These are phyloP conservation scores for Aspergillus melleus DNA, from an alignment of 2,329 filamentous ascomycete species.

Conservation along the genomic window DNA sequence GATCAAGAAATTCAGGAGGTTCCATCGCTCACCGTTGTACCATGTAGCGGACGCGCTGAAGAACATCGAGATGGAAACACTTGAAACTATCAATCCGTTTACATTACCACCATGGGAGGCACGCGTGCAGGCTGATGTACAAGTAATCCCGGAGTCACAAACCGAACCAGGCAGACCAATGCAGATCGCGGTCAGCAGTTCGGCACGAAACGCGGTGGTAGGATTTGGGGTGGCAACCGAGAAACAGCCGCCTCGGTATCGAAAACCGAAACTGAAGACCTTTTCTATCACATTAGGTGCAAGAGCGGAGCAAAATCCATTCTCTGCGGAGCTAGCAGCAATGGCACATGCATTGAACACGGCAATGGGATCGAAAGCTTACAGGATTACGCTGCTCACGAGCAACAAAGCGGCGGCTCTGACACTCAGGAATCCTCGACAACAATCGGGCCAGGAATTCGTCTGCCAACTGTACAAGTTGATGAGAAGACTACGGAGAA, in stretches of 20 bases:
- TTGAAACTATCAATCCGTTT: too few species aligned
- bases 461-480: slow-evolving; percentile 23
- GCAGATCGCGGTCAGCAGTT: too few species aligned
- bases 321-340: slow-evolving; percentile 24
- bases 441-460: slow-evolving; percentile 23
- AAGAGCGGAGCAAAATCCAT: slow-evolving; percentile 25
- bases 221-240: slow-evolving; percentile 25
- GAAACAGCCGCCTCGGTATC: slow-evolving; percentile 29
- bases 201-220: slow-evolving; percentile 17
- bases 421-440: slow-evolving; percentile 20
- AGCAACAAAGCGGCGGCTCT: slow-evolving; percentile 27
- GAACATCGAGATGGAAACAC: too few species aligned
- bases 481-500: slow-evolving; percentile 20
- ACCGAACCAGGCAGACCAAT: too few species aligned
- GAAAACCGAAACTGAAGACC: slow-evolving; percentile 20
- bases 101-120: too few species aligned
- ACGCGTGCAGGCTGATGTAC: too few species aligned
- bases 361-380: slow-evolving; percentile 18
- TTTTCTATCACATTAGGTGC: slow-evolving; percentile 18
- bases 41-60: too few species aligned
- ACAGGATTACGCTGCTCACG: slow-evolving; percentile 20
- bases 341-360: slow-evolving; percentile 22
- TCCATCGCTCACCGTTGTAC: too few species aligned
- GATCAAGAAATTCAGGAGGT: too few species aligned
- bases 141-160: too few species aligned